Evolutionary conservation across 805 yeast genomes (phyloP).

Genomic region (Teunomyces funiuensis): DNA sequence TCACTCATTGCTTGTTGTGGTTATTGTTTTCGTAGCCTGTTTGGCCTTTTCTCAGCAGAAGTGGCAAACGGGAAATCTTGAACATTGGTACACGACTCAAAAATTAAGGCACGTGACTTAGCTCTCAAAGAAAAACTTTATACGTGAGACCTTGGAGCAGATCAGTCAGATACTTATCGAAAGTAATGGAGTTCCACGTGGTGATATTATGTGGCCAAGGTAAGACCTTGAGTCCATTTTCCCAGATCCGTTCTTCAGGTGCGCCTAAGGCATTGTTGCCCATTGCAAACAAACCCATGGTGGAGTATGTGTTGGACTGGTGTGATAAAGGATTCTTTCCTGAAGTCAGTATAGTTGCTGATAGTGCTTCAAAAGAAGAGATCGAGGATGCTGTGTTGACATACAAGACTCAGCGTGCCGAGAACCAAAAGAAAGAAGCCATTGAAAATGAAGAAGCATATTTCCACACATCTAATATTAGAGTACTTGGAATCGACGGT

Average conservation of each 20-base stretch:
- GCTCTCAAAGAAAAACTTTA: neutral
- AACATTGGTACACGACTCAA: constrained; percentile 38
- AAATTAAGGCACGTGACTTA: neutral
- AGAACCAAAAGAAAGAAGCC: constrained; percentile 8
- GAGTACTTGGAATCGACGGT: constrained; percentile 36
- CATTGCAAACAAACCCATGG: constrained; percentile 85
- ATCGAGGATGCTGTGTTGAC: constrained; percentile 49
- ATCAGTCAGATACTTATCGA: neutral
- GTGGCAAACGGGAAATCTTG: constrained; percentile 42
- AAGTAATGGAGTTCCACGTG: constrained; percentile 85
- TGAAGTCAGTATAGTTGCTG: constrained; percentile 63
- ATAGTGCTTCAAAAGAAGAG: constrained; percentile 44
- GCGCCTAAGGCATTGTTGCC: constrained; percentile 85
- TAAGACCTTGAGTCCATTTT: constrained; percentile 66
- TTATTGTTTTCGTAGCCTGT: neutral
- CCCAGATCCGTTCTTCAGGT: constrained; percentile 61
- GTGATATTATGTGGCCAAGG: constrained; percentile 89
- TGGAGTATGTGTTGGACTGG: constrained; percentile 88
- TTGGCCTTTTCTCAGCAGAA: neutral
- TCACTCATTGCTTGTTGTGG: constrained; percentile 1
- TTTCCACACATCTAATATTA: constrained; percentile 18
- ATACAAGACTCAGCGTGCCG: constrained; percentile 43
- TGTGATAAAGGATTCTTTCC: constrained; percentile 83
- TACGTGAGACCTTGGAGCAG: neutral
- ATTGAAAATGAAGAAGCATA: constrained; percentile 12